Evolutionary conservation across 306 rosid genomes (phyloP), one percentile per base, ranked within the genome.

Genomic region (Morella rubra): DNA sequence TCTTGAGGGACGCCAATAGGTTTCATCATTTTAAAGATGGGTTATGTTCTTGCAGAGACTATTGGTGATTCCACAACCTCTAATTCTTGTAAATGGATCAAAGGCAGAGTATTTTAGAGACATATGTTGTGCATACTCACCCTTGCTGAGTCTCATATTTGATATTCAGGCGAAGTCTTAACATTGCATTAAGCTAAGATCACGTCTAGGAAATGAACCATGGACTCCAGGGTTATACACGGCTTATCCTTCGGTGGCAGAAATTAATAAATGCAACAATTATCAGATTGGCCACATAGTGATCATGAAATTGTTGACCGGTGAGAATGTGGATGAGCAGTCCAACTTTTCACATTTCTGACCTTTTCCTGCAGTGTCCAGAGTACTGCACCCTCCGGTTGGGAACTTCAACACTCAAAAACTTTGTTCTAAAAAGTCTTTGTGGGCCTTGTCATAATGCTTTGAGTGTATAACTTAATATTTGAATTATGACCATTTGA

Each of bases 21-120:
- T 89, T 91, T 85, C 96, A 89, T 77, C 91, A 89, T 86, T 91
- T 91, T 59, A 91, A 84, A 84, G 89, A 85, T 75, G 96, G 90
- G 40, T 42, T 66, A 76, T 89, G 93, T 84, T 89, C 93, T 81
- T 91, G 93, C 79, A 78, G 74, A 82, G 96, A 91, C 83, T 91
- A 79, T 80, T 91, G 96, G 96, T 87, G 80, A 83, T 75, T 79
- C 45, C 61, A 61, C 15, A 59, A 56, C 84, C 72, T 60, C 54
- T 27, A 66, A 19, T 58, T 50, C 69, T 46, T 56, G 64, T 46
- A 20, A 32, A 32, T 32, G 56, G 67, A 72, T 58, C 50, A 71
- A 32, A 72, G 49, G 1, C 8, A 13, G n/a, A 13, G 42, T 10
- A 12, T 22, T 15, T 77, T 61, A 69, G n/a, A 47, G 70, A 32